phyloP scores from a whole-genome alignment of 768 basidiomycete genomes.

The Phanerodontia chrysosporium region DNA sequence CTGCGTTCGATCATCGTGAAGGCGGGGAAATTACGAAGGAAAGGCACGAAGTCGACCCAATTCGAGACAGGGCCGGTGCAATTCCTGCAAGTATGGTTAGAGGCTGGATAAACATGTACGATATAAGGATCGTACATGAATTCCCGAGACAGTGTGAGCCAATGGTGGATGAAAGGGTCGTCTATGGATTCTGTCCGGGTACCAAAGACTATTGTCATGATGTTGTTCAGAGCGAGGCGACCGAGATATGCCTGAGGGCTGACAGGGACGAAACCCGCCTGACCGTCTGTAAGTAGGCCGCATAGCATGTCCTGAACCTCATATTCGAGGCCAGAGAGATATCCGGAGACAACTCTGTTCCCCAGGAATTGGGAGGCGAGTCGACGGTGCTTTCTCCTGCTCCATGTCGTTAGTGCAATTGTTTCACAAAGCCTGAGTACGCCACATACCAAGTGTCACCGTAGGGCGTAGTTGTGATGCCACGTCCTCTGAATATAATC shows the following conservation, averaged over 20 bases:
- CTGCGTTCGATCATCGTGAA: constrained; percentile 34
- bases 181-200: constrained; percentile 35
- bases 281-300: constrained; percentile 30
- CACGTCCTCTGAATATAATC: constrained; percentile 39
- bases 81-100: constrained; percentile 26
- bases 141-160: constrained; percentile 37
- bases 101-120: background rate
- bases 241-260: constrained; percentile 36
- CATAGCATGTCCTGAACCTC: constrained; percentile 31
- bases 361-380: constrained; percentile 33
- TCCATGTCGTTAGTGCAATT: background rate
- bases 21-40: constrained; percentile 37
- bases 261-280: constrained; percentile 30
- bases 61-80: constrained; percentile 43
- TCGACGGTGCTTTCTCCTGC: constrained; percentile 39
- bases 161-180: constrained; percentile 34
- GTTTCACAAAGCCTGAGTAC: background rate
- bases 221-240: constrained; percentile 35
- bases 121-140: constrained; percentile 31
- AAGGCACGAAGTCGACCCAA: constrained; percentile 38
- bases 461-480: constrained; percentile 41
- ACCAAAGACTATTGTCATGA: constrained; percentile 40
- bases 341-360: constrained; percentile 30
- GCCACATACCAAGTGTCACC: constrained; percentile 35
- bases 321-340: constrained; percentile 31